A percentile compares a stretch with the other conserved stretches of the same genome.
These are phyloP conservation scores for Lactarius evosmus DNA, from an alignment of 768 basidiomycete genomes.

Conservation along the genomic window DNA sequence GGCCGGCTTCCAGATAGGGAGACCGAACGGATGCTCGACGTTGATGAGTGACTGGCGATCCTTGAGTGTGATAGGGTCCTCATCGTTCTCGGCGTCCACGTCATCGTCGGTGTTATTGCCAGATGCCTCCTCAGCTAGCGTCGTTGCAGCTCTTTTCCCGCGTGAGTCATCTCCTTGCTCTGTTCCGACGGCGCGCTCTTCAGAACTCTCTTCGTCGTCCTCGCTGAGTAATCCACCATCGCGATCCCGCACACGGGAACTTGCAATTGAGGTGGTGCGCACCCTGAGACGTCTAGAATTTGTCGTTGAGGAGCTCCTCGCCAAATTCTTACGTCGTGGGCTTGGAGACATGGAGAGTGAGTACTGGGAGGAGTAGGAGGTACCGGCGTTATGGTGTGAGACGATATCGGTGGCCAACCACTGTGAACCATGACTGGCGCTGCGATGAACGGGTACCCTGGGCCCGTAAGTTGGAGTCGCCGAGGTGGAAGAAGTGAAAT, in stretches of 20 bases:
- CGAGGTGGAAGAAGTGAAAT: conserved; percentile 24
- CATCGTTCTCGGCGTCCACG: conserved; percentile 45
- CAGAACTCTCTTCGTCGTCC: conserved; percentile 33
- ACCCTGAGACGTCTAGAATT: conserved; percentile 38
- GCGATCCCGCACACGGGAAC: conserved; percentile 50
- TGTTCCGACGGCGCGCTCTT: conserved; percentile 37
- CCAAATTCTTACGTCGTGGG: conserved; percentile 42
- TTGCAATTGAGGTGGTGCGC: conserved; percentile 63
- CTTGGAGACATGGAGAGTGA: conserved; percentile 46
- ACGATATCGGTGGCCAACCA: conserved; percentile 59
- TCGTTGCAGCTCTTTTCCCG: conserved; percentile 36
- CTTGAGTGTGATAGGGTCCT: conserved; percentile 87
- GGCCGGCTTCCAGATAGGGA: conserved; percentile 99
- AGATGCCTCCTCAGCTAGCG: conserved; percentile 30
- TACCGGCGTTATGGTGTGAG: conserved; percentile 63
- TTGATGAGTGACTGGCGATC: conserved; percentile 98
- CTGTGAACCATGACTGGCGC: conserved; percentile 52
- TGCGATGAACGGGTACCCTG: conserved; percentile 38
- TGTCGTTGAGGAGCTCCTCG: conserved; percentile 51
- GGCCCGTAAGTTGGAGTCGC: conserved; percentile 24
- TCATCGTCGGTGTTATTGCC: conserved; percentile 45
- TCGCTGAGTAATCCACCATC: conserved; percentile 26
- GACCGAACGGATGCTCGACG: conserved; percentile 97
- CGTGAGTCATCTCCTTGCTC: conserved; percentile 39
- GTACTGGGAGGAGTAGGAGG: conserved; percentile 55